Conservation (phyloP, 768 basidiomycete species). For the Lactarius quietus region DNA sequence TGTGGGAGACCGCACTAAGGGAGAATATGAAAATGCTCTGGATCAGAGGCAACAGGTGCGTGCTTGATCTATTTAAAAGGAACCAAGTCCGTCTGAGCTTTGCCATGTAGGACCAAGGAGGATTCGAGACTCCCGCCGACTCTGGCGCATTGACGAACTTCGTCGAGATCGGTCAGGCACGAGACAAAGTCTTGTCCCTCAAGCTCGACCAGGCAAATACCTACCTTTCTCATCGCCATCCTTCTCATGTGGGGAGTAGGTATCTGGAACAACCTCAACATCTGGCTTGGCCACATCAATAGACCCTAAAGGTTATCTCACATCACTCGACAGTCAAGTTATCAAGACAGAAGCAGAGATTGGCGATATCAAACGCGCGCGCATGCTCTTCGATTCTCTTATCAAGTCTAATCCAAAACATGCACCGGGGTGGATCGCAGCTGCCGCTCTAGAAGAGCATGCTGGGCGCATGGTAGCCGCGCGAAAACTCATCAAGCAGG, state of each 20-base stretch:
- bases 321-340: constrained; percentile 87
- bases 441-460: constrained; percentile 89
- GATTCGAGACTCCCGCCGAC: constrained; percentile 81
- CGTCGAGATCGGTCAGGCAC: constrained; percentile 90
- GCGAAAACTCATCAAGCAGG: constrained; percentile 81
- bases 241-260: constrained; percentile 36
- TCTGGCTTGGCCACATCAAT: constrained; percentile 83
- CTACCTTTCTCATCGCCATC: constrained; percentile 21
- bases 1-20: constrained; percentile 75
- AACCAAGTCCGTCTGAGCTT: constrained; percentile 12
- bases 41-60: constrained; percentile 77
- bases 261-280: constrained; percentile 61
- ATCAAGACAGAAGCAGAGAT: constrained; percentile 85
- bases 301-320: constrained; percentile 98
- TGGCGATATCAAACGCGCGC: constrained; percentile 92
- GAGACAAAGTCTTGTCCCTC: constrained; percentile 89
- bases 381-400: constrained; percentile 93
- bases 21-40: constrained; percentile 72
- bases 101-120: constrained; percentile 43
- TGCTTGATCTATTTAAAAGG: constrained; percentile 12
- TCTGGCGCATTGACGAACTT: constrained; percentile 85
- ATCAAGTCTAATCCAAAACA: constrained; percentile 69
- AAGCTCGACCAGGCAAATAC: constrained; percentile 80
- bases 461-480: constrained; percentile 96
- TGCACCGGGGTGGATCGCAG: constrained; percentile 98